Evolutionary conservation across 2,329 filamentous ascomycete species (phyloP).

Genomic region (Fusarium mexicanum): DNA sequence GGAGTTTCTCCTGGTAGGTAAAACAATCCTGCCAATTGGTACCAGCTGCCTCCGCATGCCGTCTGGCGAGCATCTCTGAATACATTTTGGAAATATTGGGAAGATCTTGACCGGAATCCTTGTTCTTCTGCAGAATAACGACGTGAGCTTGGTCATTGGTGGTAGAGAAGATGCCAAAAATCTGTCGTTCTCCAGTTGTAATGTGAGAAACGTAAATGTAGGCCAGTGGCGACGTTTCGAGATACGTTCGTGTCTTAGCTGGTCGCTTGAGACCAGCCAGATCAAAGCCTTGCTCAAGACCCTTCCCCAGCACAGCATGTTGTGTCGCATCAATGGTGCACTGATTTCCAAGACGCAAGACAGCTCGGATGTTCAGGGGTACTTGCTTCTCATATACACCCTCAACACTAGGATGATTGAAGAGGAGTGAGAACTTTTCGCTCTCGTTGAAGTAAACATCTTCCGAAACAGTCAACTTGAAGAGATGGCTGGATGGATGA

Average conservation of each 20-base stretch:
- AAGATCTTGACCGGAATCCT: constrained; percentile 80
- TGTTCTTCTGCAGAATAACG: constrained; percentile 84
- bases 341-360: constrained; percentile 87
- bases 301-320: constrained; percentile 88
- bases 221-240: constrained; percentile 76
- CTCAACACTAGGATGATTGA: constrained; percentile 94
- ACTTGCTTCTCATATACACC: constrained; percentile 97
- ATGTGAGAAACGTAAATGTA: constrained; percentile 96
- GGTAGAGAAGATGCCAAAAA: constrained; percentile 94
- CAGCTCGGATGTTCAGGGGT: constrained; percentile 84
- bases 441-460: constrained; percentile 86
- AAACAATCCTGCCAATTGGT: constrained; percentile 84
- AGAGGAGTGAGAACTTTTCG: constrained; percentile 82
- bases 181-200: constrained; percentile 86
- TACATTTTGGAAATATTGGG: constrained; percentile 94
- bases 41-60: constrained; percentile 71
- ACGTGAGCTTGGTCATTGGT: constrained; percentile 82
- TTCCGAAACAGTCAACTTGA: constrained; percentile 91
- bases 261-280: constrained; percentile 77
- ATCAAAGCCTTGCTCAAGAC: constrained; percentile 93
- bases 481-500: constrained; percentile 91
- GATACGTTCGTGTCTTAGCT: constrained; percentile 73
- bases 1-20: constrained; percentile 84
- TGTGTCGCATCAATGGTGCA: constrained; percentile 95
- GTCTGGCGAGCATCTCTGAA: constrained; percentile 74